Conservation (phyloP, 306 rosid species). For the Medicago lupulina region DNA sequence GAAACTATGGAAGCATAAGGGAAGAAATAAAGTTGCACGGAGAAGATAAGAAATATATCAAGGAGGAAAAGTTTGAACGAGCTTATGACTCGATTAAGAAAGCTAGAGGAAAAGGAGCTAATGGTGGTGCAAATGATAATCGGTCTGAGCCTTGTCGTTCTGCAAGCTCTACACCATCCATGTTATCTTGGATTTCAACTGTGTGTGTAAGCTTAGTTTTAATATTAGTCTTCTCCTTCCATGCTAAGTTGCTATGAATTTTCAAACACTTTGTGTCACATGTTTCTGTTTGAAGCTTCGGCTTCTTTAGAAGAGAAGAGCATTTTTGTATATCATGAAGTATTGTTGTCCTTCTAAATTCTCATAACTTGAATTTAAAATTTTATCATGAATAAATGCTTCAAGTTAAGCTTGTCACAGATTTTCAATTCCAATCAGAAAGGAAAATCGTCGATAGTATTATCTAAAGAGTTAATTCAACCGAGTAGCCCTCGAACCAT, state of each 20-base stretch:
- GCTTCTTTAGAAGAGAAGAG: background rate
- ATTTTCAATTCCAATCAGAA: background rate
- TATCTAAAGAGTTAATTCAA: background rate
- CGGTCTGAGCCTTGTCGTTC: background rate
- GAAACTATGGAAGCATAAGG: conserved; percentile 11
- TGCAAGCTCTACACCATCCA: background rate
- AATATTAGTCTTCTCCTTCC: background rate
- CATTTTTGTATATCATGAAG: background rate
- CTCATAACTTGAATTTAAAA: background rate
- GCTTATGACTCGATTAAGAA: background rate
- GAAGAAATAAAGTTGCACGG: too few relatives aligned
- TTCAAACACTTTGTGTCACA: background rate
- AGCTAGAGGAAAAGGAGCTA: conserved; percentile 24
- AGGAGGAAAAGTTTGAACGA: background rate
- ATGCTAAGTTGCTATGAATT: conserved; percentile 5
- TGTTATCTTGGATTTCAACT: conserved; percentile 7
- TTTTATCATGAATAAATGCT: background rate
- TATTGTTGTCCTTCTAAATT: conserved; percentile 3
- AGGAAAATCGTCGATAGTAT: background rate
- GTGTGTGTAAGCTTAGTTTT: conserved; percentile 15
- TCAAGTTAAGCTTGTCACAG: background rate
- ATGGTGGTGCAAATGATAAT: background rate
- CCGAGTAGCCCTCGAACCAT: background rate
- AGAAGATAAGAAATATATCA: too few relatives aligned
- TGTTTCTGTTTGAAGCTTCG: background rate